These are phyloP conservation scores for Penicillium sp. DNA, from an alignment of 2,329 filamentous ascomycete species.

Conservation along the genomic window DNA sequence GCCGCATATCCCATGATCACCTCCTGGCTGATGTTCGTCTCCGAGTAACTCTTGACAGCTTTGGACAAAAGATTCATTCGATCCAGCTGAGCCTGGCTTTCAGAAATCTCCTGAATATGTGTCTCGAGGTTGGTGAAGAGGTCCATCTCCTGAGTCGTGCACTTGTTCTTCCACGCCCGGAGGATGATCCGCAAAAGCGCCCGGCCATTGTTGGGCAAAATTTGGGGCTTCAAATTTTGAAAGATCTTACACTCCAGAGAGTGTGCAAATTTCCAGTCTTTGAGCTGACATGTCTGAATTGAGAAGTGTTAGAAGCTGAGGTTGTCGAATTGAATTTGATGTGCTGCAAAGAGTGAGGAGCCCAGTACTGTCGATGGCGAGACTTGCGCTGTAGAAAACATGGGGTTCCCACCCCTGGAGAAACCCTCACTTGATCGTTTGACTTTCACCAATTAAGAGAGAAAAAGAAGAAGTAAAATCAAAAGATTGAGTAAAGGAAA, in stretches of 20 bases:
- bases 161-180: constrained; percentile 34
- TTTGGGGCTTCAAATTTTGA: constrained; percentile 38
- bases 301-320: no score
- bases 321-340: no score
- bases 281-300: constrained; percentile 50
- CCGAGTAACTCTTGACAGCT: constrained; percentile 50
- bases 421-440: no score
- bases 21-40: constrained; percentile 40
- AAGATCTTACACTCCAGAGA: constrained; percentile 55
- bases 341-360: no score
- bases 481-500: not conserved
- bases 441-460: no score
- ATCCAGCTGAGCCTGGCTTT: constrained; percentile 39
- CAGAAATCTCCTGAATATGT: constrained; percentile 46
- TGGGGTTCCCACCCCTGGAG: no score
- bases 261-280: constrained; percentile 55
- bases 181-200: constrained; percentile 51
- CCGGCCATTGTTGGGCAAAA: constrained; percentile 52
- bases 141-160: constrained; percentile 35
- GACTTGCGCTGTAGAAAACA: no score
- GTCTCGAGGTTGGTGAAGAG: constrained; percentile 42
- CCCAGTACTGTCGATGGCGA: no score
- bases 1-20: constrained; percentile 42
- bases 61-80: constrained; percentile 49
- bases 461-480: no score